These are phyloP conservation scores for Rutstroemia sydowiana DNA, from an alignment of 2,329 filamentous ascomycete species.

Conservation along the genomic window DNA sequence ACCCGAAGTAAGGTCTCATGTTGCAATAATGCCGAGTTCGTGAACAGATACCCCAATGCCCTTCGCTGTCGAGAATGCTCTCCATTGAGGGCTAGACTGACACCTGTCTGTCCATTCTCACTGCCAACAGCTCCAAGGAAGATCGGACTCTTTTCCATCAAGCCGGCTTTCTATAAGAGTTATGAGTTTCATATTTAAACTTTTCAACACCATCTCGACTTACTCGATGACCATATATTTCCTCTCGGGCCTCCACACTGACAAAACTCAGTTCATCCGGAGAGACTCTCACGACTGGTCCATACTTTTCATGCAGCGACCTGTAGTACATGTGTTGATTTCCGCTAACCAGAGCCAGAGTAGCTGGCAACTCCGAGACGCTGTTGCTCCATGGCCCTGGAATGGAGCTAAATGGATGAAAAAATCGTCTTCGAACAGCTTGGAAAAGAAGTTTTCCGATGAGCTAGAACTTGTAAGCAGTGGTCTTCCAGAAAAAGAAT, in stretches of 20 bases:
- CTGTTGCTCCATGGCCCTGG: background rate
- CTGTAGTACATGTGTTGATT: background rate
- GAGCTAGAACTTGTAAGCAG: background rate
- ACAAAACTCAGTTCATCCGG: slow-evolving; percentile 29
- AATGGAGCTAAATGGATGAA: background rate
- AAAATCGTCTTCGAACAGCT: background rate
- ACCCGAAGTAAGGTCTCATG: slow-evolving; percentile 22
- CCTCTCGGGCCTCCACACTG: background rate
- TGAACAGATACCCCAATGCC: slow-evolving; percentile 27
- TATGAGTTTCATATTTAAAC: background rate
- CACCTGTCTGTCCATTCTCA: slow-evolving; percentile 6
- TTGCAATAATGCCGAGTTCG: slow-evolving; percentile 25
- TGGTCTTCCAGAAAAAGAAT: background rate
- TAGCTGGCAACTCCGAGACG: background rate
- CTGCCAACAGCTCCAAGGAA: slow-evolving; percentile 7
- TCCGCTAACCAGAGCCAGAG: background rate
- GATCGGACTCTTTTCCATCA: slow-evolving; percentile 8
- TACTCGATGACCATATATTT: background rate
- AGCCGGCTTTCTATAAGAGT: background rate
- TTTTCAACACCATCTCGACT: too few species aligned
- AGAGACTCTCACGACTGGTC: slow-evolving; percentile 25
- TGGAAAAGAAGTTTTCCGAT: background rate
- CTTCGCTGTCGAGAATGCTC: slow-evolving; percentile 24
- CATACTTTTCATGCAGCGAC: slow-evolving; percentile 6
- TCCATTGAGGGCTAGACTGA: slow-evolving; percentile 3